These are phyloP conservation scores for Candida rishiriensis DNA, from an alignment of 805 yeast genomes.

Conservation along the genomic window DNA sequence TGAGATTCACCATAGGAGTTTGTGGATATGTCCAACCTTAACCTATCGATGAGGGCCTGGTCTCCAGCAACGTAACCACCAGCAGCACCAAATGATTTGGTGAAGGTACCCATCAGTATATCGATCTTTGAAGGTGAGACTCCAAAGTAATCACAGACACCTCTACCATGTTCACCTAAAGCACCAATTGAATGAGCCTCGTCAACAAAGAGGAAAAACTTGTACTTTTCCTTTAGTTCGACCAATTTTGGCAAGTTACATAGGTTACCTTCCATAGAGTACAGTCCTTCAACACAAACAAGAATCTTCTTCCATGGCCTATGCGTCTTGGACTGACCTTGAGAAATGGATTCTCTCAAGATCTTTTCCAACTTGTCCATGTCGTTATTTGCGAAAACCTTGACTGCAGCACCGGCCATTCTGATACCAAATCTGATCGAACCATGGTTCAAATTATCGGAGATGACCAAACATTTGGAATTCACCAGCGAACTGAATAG, in stretches of 20 bases:
- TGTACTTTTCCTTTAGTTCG: conserved; percentile 74
- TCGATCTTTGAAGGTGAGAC: conserved; percentile 75
- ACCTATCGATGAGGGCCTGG: conserved; percentile 61
- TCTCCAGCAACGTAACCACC: conserved; percentile 95
- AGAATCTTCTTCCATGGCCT: conserved; percentile 92
- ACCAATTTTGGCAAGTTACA: conserved; percentile 74
- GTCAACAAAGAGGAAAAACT: conserved; percentile 86
- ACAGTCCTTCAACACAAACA: conserved; percentile 87
- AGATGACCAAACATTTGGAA: conserved; percentile 82
- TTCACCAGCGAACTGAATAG: conserved; percentile 80
- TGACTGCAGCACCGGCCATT: conserved; percentile 87
- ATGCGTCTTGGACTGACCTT: conserved; percentile 92
- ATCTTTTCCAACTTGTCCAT: conserved; percentile 74
- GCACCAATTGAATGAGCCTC: conserved; percentile 99
- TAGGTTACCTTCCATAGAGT: conserved; percentile 90
- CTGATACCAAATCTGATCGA: conserved; percentile 95
- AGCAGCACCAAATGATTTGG: conserved; percentile 97
- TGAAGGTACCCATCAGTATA: conserved; percentile 93
- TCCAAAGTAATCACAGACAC: conserved; percentile 90
- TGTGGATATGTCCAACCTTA: conserved; percentile 70
- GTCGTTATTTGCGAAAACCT: conserved; percentile 89
- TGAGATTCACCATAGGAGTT: conserved; percentile 77
- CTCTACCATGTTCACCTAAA: conserved; percentile 91
- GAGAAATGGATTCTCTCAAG: conserved; percentile 78
- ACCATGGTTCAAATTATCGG: conserved; percentile 94